These are phyloP conservation scores for Lantana camara DNA, from an alignment of 257 asterid species.

Conservation along the genomic window DNA sequence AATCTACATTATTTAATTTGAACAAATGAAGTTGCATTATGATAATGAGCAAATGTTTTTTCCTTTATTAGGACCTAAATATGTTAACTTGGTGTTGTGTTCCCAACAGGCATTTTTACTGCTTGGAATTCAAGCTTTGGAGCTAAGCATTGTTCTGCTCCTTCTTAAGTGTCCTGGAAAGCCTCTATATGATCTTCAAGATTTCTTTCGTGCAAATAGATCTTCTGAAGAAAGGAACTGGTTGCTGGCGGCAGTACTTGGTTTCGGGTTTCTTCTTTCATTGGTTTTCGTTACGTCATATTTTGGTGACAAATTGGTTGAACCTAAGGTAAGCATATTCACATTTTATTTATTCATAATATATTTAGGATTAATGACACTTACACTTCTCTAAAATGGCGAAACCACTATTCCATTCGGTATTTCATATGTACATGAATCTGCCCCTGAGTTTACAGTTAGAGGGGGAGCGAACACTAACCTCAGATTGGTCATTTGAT, in stretches of 20 bases:
- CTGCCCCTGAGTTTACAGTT: too few species aligned
- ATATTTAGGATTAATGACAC: not conserved
- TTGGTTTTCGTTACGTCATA: slow-evolving; percentile 60
- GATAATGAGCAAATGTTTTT: not conserved
- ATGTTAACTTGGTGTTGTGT: slow-evolving; percentile 21
- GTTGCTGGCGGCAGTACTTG: slow-evolving; percentile 59
- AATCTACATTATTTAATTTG: slow-evolving; percentile 2
- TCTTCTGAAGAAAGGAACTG: slow-evolving; percentile 53
- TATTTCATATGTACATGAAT: too few species aligned
- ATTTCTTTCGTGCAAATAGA: slow-evolving; percentile 48
- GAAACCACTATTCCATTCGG: too few species aligned
- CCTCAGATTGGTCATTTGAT: too few species aligned
- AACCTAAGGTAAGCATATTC: slow-evolving; percentile 49
- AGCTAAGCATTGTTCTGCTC: slow-evolving; percentile 58
- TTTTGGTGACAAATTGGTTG: slow-evolving; percentile 48
- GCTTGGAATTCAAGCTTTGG: slow-evolving; percentile 56
- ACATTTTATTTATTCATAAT: not conserved
- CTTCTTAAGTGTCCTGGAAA: slow-evolving; percentile 56
- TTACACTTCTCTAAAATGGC: too few species aligned
- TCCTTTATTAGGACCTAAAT: not conserved
- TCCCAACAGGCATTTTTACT: slow-evolving; percentile 57
- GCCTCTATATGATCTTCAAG: slow-evolving; percentile 52
- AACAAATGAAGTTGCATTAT: slow-evolving; percentile 1
- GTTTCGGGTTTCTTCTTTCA: slow-evolving; percentile 58
- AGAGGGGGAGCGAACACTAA: too few species aligned